Conservation (phyloP, 192 early-diverging fungal genomes). For the Coemansia sp. region DNA sequence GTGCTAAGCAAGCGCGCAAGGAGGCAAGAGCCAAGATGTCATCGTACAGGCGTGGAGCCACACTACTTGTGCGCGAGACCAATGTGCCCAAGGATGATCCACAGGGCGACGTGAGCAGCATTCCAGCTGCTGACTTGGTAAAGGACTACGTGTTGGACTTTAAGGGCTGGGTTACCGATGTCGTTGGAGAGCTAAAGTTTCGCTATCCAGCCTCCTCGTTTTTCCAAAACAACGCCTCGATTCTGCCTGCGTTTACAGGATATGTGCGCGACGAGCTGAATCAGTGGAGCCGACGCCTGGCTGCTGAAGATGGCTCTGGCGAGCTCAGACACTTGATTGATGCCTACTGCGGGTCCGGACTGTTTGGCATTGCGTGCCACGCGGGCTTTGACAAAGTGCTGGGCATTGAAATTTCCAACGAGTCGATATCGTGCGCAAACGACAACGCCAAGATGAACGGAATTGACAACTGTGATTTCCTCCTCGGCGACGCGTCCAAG, state of each 20-base stretch:
- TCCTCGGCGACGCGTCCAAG: constrained; percentile 61
- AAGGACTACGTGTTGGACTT: constrained; percentile 60
- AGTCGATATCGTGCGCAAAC: constrained; percentile 64
- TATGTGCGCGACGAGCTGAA: constrained; percentile 66
- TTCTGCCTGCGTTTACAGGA: constrained; percentile 62
- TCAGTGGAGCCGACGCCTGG: constrained; percentile 28
- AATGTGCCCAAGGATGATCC: constrained; percentile 41
- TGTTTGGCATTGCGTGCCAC: constrained; percentile 69
- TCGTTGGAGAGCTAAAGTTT: constrained; percentile 61
- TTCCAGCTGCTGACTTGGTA: constrained; percentile 36
- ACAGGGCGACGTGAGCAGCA: constrained; percentile 12
- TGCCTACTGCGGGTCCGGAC: constrained; percentile 73
- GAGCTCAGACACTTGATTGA: constrained; percentile 62
- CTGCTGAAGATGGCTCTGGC: constrained; percentile 18
- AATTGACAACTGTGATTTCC: constrained; percentile 59
- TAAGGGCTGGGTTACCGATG: constrained; percentile 60
- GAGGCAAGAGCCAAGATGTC: constrained; percentile 57
- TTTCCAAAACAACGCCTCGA: constrained; percentile 71
- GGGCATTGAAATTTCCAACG: constrained; percentile 68
- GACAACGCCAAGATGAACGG: constrained; percentile 64
- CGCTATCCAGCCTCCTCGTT: constrained; percentile 66
- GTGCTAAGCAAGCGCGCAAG: constrained; percentile 49
- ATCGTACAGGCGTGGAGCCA: constrained; percentile 60
- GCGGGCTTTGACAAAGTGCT: constrained; percentile 63
- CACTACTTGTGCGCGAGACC: constrained; percentile 62